A percentile compares a stretch with the other conserved stretches of the same genome.
These are phyloP conservation scores for Fusarium gaditjirri DNA, from an alignment of 2,329 filamentous ascomycete genomes.

Conservation along the genomic window DNA sequence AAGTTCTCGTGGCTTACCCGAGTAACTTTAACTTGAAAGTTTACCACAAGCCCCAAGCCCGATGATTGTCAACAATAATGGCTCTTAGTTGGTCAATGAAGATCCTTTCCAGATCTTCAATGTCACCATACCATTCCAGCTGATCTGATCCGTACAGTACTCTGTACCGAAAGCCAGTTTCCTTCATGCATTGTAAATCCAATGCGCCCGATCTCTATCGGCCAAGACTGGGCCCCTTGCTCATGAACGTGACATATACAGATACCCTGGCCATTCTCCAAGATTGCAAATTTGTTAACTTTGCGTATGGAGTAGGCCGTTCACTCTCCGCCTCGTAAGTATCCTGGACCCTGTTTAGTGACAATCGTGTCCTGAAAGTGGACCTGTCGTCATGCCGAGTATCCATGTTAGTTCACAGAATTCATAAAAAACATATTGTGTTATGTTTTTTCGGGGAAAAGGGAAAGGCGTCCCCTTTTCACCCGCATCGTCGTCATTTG, in stretches of 20 bases:
- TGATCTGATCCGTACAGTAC: background rate
- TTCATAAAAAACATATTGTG: background rate
- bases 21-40: background rate
- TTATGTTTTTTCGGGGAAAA: background rate
- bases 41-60: background rate
- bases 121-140: conserved; percentile 15
- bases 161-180: background rate
- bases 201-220: conserved; percentile 27
- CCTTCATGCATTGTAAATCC: conserved; percentile 20
- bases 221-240: conserved; percentile 9
- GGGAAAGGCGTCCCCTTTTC: background rate
- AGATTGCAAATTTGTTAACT: conserved; percentile 11
- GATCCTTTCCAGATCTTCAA: conserved; percentile 2
- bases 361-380: conserved; percentile 10
- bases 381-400: background rate
- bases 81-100: background rate
- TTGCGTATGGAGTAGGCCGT: background rate
- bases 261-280: conserved; percentile 5
- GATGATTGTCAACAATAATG: background rate
- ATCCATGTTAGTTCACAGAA: background rate
- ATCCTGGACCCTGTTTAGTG: conserved; percentile 16
- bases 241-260: background rate
- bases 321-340: background rate
- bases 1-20: background rate
- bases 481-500: background rate